Evolutionary conservation across 805 yeast genomes (phyloP).

Genomic region (Hanseniaspora vineae): DNA sequence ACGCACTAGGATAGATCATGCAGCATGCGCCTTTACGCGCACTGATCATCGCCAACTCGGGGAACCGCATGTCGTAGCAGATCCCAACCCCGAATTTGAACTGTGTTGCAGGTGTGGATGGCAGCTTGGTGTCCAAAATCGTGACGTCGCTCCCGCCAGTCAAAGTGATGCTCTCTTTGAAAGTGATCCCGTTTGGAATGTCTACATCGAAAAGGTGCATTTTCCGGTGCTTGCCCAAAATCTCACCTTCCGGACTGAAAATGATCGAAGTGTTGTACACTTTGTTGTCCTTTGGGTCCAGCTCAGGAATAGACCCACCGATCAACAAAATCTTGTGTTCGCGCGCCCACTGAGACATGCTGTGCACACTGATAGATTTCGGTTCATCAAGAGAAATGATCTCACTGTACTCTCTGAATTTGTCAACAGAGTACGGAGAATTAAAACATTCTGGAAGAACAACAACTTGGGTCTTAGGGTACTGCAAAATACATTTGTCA

Average conservation of each 20-base stretch:
- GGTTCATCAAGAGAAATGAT: constrained; percentile 54
- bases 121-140: constrained; percentile 22
- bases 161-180: constrained; percentile 66
- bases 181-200: constrained; percentile 81
- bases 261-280: constrained; percentile 64
- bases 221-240: constrained; percentile 82
- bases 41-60: constrained; percentile 62
- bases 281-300: constrained; percentile 39
- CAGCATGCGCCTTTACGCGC: constrained; percentile 58
- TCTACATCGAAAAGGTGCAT: constrained; percentile 87
- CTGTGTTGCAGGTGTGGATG: constrained; percentile 11
- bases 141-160: constrained; percentile 78
- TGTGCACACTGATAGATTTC: constrained; percentile 37
- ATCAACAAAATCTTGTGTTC: constrained; percentile 50
- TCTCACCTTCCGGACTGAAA: constrained; percentile 56
- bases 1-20: constrained; percentile 75
- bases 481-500: constrained; percentile 43
- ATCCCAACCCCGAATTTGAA: constrained; percentile 75
- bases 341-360: constrained; percentile 55
- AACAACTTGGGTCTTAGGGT: constrained; percentile 56
- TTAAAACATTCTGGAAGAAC: constrained; percentile 95
- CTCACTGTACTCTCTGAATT: constrained; percentile 83
- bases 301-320: constrained; percentile 91
- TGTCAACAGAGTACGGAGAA: constrained; percentile 82
- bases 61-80: constrained; percentile 72